Evolutionary conservation across 2,329 filamentous ascomycete species (phyloP), one percentile per base, ranked within the genome.

Genomic region (Verticillium longisporum): DNA sequence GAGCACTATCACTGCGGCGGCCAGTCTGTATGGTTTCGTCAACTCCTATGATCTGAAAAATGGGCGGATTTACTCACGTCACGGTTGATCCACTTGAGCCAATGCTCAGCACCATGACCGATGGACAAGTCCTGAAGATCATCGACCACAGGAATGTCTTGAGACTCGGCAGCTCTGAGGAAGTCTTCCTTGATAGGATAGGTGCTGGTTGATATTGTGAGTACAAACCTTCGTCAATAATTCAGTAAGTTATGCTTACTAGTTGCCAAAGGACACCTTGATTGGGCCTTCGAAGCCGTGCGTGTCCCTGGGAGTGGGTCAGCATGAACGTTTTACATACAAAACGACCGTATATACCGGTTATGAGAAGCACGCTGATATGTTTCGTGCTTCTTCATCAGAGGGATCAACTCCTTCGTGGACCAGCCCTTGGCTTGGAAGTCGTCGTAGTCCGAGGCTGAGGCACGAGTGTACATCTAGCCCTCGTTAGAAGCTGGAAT

Each of bases 181-280:
- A 92, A 92, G 73, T 94, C 90, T 58, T 92, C 87, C 81, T 89
- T 91, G 74, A 93, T 87, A 1, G 90, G 90, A 67, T 93, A 93
- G 4, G 87, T 90, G 74, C 78, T 77, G 34, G 26, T 31, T 3
- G 6, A 58, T 70, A 18, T 45, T 31, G 26, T 31, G 26, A 31
- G 26, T 31, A 31, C 26, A 31, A 31, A 5, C 26, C 26, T 31
- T 31, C 4, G 26, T 31, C 26, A 31, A 31, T 5, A 31, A 31
- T 31, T 3, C 26, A 15, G 31, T 33, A 18, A 21, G 6, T n/a
- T 10, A 7, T 34, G 38, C 60, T 64, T 69, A 75, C 74, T 91
- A 89, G 74, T 91, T 91, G 60, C 88, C 88, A 65, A 92, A 92
- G 0, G 88, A 92, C 45, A 92, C 89, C 75, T 92, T 92, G 77